phyloP scores from a whole-genome alignment of 495 filamentous ascomycete species.

The Tuber magnatum region DNA sequence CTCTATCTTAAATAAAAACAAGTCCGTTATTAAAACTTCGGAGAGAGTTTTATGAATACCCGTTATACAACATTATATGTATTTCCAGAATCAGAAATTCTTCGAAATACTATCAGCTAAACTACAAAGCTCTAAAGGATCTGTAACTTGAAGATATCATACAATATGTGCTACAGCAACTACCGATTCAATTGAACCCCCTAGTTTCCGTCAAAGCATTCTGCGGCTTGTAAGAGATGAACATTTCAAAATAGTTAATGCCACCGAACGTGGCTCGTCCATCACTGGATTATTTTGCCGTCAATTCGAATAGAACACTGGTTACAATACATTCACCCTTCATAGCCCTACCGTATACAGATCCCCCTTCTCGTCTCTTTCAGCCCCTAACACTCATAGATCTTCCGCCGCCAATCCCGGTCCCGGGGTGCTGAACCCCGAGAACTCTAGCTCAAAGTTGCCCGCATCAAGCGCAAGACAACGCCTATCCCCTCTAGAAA shows the following conservation, averaged over 20 bases:
- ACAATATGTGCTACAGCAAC: background rate
- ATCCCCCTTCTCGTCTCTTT: background rate
- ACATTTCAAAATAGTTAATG: background rate
- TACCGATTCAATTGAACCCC: background rate
- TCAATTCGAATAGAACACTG: background rate
- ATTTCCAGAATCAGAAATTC: no score
- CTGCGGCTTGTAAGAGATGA: background rate
- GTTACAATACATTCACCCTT: conserved; percentile 11
- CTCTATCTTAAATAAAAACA: no score
- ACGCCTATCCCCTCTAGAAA: conserved; percentile 12
- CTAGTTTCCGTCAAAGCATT: background rate
- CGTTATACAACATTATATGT: no score
- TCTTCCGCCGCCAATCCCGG: conserved; percentile 11
- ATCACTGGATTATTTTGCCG: background rate
- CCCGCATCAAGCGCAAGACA: background rate
- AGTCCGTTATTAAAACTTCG: no score
- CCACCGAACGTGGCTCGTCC: background rate
- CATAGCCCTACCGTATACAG: conserved; percentile 14
- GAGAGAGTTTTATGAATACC: no score
- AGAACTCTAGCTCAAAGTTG: conserved; percentile 13
- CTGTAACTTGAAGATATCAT: no score
- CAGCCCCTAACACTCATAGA: conserved; percentile 8
- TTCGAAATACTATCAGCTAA: no score
- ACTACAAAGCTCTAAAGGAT: no score
- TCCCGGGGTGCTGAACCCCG: conserved; percentile 7